These are phyloP conservation scores for Trypanosoma melophagium DNA, from an alignment of 208 protist species.

Conservation along the genomic window DNA sequence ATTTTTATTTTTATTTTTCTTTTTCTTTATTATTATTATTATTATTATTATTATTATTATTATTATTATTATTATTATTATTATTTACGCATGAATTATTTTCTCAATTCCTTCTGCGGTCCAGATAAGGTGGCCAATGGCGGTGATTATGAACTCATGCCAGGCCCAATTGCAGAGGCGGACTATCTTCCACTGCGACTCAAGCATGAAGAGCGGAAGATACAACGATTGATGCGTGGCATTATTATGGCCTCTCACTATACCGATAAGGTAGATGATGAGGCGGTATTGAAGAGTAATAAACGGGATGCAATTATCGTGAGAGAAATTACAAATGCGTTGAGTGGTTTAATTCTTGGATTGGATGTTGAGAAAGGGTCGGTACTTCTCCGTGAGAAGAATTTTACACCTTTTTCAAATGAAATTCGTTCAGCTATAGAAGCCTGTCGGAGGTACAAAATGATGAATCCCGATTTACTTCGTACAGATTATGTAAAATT, in stretches of 20 bases:
- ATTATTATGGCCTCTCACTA: slow-evolving; percentile 87
- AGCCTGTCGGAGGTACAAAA: slow-evolving; percentile 90
- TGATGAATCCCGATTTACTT: slow-evolving; percentile 94
- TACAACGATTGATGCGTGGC: slow-evolving; percentile 86
- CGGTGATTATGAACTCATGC: slow-evolving; percentile 68
- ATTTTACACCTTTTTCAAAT: slow-evolving; percentile 69
- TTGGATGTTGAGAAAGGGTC: slow-evolving; percentile 68
- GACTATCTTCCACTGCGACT: slow-evolving; percentile 89
- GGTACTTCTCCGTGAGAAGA: slow-evolving; percentile 47
- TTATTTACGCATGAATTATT: slow-evolving; percentile 16
- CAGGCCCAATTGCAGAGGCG: slow-evolving; percentile 72
- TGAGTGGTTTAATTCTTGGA: slow-evolving; percentile 82
- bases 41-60: too few relatives aligned
- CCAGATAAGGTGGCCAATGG: slow-evolving; percentile 1
- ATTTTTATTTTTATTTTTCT: too few relatives aligned
- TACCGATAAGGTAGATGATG: slow-evolving; percentile 90
- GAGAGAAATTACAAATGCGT: slow-evolving; percentile 77
- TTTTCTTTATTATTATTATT: too few relatives aligned
- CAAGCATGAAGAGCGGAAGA: slow-evolving; percentile 76
- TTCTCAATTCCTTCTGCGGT: slow-evolving; percentile 1
- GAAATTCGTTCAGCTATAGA: slow-evolving; percentile 77
- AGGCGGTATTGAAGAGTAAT: slow-evolving; percentile 56
- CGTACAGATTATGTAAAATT: slow-evolving; percentile 93
- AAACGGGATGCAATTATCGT: slow-evolving; percentile 65
- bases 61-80: too few relatives aligned